Conservation (phyloP, 441 rosid genomes). For the Populus hybrid region DNA sequence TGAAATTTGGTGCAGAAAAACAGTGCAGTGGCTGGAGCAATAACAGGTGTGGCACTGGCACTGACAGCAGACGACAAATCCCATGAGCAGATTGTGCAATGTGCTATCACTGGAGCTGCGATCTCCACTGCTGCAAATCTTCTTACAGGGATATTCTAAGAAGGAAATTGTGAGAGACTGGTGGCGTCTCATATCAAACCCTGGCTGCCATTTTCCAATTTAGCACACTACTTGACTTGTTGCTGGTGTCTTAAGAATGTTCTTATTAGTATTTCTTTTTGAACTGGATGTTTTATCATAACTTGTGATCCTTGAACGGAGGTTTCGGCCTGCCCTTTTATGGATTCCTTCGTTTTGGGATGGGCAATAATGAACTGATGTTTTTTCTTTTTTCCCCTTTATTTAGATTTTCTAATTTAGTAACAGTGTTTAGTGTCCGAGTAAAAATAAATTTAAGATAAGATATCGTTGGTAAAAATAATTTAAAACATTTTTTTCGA, state of each 20-base stretch:
- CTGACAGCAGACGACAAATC: conserved; percentile 57
- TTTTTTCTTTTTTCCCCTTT: no score
- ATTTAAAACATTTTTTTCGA: no score
- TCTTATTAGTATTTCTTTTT: not conserved
- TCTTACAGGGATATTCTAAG: conserved; percentile 60
- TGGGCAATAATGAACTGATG: not conserved
- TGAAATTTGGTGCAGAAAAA: conserved; percentile 52
- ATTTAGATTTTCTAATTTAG: no score
- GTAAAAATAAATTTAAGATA: no score
- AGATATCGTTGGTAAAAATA: no score
- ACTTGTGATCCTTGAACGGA: not conserved
- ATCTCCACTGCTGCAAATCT: conserved; percentile 86
- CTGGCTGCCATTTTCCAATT: not conserved
- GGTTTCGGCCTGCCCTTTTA: not conserved
- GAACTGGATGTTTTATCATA: not conserved
- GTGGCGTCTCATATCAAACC: not conserved
- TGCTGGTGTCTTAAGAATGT: not conserved
- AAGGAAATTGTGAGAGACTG: not conserved
- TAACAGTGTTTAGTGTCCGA: no score
- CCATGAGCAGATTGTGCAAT: conserved; percentile 81
- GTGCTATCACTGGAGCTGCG: conserved; percentile 94
- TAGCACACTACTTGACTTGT: not conserved
- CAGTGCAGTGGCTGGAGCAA: conserved; percentile 85
- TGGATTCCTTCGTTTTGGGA: no score
- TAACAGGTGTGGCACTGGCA: conserved; percentile 78